phyloP scores from a whole-genome alignment of 768 basidiomycete genomes.

The Russula abietina region DNA sequence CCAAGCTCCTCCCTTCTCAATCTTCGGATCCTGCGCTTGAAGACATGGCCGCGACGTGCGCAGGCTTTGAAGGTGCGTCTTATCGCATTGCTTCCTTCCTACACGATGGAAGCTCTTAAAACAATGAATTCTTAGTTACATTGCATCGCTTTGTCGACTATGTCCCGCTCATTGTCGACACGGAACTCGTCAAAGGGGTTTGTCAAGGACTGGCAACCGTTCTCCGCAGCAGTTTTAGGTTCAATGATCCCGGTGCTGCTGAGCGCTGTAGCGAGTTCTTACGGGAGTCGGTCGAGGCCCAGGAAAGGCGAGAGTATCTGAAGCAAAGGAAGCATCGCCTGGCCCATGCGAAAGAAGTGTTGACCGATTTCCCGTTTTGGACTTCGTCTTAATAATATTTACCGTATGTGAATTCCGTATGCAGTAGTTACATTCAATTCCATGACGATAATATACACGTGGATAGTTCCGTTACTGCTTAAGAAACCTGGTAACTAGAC shows the following conservation, averaged over 20 bases:
- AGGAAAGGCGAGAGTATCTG: background rate
- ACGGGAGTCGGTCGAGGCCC: constrained; percentile 6
- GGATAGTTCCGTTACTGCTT: background rate
- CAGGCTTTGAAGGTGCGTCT: constrained; percentile 22
- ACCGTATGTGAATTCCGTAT: background rate
- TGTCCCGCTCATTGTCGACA: constrained; percentile 16
- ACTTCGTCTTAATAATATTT: background rate
- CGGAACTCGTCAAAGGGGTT: constrained; percentile 17
- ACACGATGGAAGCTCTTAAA: background rate
- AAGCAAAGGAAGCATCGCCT: constrained; percentile 4
- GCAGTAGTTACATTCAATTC: background rate
- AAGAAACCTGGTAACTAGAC: constrained; percentile 53
- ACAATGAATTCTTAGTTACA: background rate
- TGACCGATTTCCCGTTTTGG: background rate
- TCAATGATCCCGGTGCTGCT: background rate
- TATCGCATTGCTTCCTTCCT: background rate
- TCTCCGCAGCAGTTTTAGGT: constrained; percentile 5
- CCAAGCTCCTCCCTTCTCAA: constrained; percentile 9
- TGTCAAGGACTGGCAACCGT: background rate
- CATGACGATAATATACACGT: background rate
- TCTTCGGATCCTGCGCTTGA: constrained; percentile 4
- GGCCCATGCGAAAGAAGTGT: constrained; percentile 1
- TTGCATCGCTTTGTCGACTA: constrained; percentile 21
- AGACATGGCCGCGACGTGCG: constrained; percentile 20
- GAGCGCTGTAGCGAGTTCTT: constrained; percentile 12